These are phyloP conservation scores for Cryphonectria radicalis DNA, from an alignment of 2,329 filamentous ascomycete species.

Conservation along the genomic window DNA sequence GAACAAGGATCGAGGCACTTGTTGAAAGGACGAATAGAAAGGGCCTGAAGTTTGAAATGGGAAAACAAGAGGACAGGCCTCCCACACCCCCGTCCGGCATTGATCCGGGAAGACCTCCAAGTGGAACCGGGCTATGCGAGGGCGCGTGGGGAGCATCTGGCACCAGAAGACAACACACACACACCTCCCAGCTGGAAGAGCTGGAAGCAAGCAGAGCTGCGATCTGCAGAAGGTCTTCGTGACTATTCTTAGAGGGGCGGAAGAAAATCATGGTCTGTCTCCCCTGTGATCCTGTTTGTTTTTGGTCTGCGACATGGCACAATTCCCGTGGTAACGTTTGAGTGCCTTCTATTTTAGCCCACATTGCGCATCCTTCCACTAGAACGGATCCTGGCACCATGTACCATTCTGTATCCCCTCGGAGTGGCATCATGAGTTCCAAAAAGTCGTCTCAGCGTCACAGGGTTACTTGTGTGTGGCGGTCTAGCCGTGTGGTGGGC, in stretches of 20 bases:
- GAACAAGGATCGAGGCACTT: conserved; percentile 17
- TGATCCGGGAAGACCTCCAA: conserved; percentile 6
- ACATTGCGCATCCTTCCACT: neutral
- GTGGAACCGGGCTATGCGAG: conserved; percentile 12
- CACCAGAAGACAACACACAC: neutral
- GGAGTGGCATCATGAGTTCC: neutral
- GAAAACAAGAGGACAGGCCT: conserved; percentile 14
- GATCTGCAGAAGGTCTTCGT: conserved; percentile 12
- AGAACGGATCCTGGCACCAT: neutral
- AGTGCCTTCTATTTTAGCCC: conserved; percentile 16
- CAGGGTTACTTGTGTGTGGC: neutral
- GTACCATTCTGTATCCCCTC: neutral
- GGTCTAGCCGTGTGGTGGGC: neutral
- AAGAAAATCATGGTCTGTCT: neutral
- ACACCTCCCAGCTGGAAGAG: neutral
- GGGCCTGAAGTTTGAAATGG: conserved; percentile 14
- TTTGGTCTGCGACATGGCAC: neutral
- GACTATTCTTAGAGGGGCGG: conserved; percentile 13
- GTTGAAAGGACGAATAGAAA: conserved; percentile 12
- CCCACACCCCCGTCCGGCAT: conserved; percentile 20
- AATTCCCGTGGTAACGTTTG: conserved; percentile 9
- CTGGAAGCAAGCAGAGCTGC: neutral
- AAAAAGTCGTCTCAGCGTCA: neutral
- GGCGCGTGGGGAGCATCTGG: conserved; percentile 5
- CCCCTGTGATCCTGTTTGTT: neutral